Percentiles rank a stretch among this genome's conserved stretches.
Evolutionary conservation across 1,139 yeast species (phyloP).

Genomic region (Kazachstania sp.): DNA sequence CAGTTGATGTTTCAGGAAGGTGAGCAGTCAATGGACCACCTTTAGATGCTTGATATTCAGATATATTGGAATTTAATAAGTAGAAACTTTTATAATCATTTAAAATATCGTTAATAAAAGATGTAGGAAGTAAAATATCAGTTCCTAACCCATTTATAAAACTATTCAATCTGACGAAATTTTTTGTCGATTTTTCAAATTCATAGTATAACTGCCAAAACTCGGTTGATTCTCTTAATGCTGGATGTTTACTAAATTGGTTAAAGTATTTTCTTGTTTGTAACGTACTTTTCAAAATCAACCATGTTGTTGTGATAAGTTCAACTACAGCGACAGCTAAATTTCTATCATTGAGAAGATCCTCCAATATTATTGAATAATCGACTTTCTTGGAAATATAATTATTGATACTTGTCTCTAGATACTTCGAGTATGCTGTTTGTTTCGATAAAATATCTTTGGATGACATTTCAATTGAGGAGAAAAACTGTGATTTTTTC

Average conservation of each 20-base stretch:
- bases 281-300: slow-evolving; percentile 28
- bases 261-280: slow-evolving; percentile 39
- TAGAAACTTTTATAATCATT: slow-evolving; percentile 30
- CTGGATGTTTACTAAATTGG: slow-evolving; percentile 34
- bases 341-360: slow-evolving; percentile 30
- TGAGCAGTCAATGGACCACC: neutral
- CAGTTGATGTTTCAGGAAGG: neutral
- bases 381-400: slow-evolving; percentile 16
- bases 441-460: slow-evolving; percentile 20
- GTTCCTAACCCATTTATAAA: slow-evolving; percentile 39
- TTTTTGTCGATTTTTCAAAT: slow-evolving; percentile 40
- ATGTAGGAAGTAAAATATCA: slow-evolving; percentile 41
- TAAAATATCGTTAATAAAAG: slow-evolving; percentile 38
- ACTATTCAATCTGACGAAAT: slow-evolving; percentile 37
- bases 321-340: slow-evolving; percentile 34
- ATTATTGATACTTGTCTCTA: slow-evolving; percentile 22
- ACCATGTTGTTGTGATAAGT: slow-evolving; percentile 35
- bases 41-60: slow-evolving; percentile 10
- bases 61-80: slow-evolving; percentile 25
- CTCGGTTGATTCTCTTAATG: slow-evolving; percentile 35
- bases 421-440: slow-evolving; percentile 16
- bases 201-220: slow-evolving; percentile 54
- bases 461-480: slow-evolving; percentile 13
- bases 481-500: slow-evolving; percentile 19
- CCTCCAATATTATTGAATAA: slow-evolving; percentile 18